Evolutionary conservation across 306 rosid genomes (phyloP).

Genomic region (Cucurbita maxima): DNA sequence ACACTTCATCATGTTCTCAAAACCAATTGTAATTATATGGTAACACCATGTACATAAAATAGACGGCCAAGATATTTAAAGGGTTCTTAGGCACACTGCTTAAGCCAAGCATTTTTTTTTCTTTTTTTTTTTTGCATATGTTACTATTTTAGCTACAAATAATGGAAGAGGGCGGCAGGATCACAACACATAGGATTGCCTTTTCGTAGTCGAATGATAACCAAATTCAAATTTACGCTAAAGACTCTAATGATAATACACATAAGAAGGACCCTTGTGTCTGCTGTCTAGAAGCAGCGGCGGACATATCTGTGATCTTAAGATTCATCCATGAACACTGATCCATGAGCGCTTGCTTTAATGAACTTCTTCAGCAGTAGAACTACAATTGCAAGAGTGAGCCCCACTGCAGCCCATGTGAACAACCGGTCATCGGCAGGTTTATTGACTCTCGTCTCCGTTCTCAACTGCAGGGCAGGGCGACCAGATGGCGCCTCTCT

Average conservation of each 20-base stretch:
- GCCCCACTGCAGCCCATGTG: constrained; percentile 89
- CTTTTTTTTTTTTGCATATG: not conserved
- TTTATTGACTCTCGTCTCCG: constrained; percentile 31
- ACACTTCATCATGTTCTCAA: not conserved
- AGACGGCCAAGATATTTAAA: not conserved
- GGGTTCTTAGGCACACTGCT: not conserved
- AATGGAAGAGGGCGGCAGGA: not conserved
- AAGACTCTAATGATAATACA: not conserved
- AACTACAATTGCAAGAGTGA: constrained; percentile 66
- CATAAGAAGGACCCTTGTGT: not conserved
- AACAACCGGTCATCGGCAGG: constrained; percentile 66
- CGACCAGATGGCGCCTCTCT: constrained; percentile 23
- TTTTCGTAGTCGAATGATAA: not conserved
- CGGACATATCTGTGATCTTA: constrained; percentile 17
- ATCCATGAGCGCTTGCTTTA: constrained; percentile 51
- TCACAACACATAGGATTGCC: not conserved
- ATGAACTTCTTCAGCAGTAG: constrained; percentile 77
- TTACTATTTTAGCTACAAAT: not conserved
- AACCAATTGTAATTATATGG: not conserved
- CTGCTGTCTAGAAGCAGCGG: not conserved
- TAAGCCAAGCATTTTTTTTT: not conserved
- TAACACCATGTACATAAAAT: not conserved
- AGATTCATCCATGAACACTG: constrained; percentile 71
- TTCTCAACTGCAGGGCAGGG: constrained; percentile 27
- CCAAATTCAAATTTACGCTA: not conserved